Evolutionary conservation across 2,329 filamentous ascomycete genomes (phyloP), one percentile per base, ranked within the genome.

Genomic region (Lecanosticta acicola): DNA sequence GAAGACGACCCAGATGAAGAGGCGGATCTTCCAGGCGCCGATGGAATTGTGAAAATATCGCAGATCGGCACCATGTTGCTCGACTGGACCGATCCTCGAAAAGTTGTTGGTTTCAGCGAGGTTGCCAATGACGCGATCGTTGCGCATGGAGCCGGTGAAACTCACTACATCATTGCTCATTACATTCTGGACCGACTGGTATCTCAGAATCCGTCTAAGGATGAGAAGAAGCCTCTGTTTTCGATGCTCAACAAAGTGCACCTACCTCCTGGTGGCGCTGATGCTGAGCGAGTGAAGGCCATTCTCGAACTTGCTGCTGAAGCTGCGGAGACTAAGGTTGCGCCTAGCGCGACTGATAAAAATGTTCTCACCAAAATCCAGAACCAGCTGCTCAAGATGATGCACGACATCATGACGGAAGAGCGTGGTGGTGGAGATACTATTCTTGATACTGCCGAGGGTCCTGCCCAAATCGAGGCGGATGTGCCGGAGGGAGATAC

Each of bases 51-150:
- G 7, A 63, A 59, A 57, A 77, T 94, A 54, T 77, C 80, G 35
- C 79, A 83, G 2, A 86, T 94, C 47, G 88, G 87, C 1, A 81
- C 86, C 2, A 91, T 89, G 60, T 71, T 97, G 5, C 80, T 90
- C 0, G 91, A 97, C 64, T 97, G 91, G 93, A 97, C 91, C 0
- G 91, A 97, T 65, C 89, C 90, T 32, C 76, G 91, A 40, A 90
- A 94, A 66, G 74, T 81, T 4, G 70, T 81, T 9, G 61, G 59
- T 10, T 62, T 61, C 36, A 55, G 56, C 9, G 59, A 62, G 36
- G 50, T 54, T 9, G 53, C 53, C n/a, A 49, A 53, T 4, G 44
- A 45, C 20, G 32, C 45, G 16, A 46, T 41, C 10, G 51, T 45
- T 8, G 49, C 46, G 10, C 48, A 43, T 10, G 57, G 49, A 4